phyloP scores from a whole-genome alignment of 140 eudicot species.

The Ambrosia hybrid region DNA sequence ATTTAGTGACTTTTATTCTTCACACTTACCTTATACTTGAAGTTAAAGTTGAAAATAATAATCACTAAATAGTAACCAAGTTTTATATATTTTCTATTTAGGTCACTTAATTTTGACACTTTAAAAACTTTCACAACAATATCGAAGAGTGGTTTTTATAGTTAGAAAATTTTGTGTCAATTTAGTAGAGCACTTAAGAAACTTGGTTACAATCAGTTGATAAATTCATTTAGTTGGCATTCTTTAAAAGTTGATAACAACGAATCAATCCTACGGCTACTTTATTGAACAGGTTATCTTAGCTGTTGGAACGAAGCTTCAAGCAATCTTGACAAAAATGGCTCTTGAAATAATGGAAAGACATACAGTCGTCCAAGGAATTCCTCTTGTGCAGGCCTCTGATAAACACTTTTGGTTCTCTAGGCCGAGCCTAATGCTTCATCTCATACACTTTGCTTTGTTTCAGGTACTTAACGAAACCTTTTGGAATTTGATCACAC shows the following conservation, averaged over 20 bases:
- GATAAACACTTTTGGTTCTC: constrained; percentile 86
- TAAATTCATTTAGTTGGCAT: not conserved
- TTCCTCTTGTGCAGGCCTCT: constrained; percentile 88
- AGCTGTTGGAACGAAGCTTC: constrained; percentile 89
- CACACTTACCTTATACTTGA: too few species aligned
- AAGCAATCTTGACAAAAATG: constrained; percentile 73
- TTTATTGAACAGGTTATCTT: constrained; percentile 52
- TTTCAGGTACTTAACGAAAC: constrained; percentile 63
- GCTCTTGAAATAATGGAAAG: constrained; percentile 82
- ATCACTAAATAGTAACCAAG: too few species aligned
- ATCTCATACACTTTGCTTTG: constrained; percentile 73
- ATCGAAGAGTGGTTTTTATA: too few species aligned
- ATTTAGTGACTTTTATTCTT: too few species aligned
- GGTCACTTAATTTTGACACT: too few species aligned
- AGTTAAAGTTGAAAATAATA: too few species aligned
- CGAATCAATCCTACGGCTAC: not conserved
- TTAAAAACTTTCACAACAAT: too few species aligned
- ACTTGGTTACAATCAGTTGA: too few species aligned
- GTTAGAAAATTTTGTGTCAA: too few species aligned
- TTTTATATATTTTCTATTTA: too few species aligned
- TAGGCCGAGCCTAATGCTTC: constrained; percentile 69
- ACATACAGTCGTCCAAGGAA: constrained; percentile 83
- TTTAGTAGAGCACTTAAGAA: too few species aligned
- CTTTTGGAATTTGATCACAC: not conserved
- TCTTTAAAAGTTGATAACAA: constrained; percentile 5